Percentiles rank a stretch among this genome's conserved stretches.
These are phyloP conservation scores for Suillus occidentalis DNA, from an alignment of 768 basidiomycete species.

Conservation along the genomic window DNA sequence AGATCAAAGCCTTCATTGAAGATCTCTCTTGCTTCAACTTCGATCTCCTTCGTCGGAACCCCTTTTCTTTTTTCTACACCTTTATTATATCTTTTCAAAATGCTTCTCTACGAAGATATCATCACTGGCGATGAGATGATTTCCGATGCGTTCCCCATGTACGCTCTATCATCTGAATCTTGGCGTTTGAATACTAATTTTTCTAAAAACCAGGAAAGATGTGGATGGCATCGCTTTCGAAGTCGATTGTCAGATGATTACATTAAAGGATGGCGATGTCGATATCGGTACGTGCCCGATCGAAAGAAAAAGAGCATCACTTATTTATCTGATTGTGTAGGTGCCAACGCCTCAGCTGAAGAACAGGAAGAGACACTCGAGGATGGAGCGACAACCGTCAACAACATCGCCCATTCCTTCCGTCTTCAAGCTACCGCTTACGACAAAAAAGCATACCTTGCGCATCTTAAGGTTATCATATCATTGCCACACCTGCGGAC, in stretches of 20 bases:
- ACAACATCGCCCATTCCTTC: conserved; percentile 92
- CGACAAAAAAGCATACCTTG: conserved; percentile 87
- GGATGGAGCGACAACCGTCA: conserved; percentile 72
- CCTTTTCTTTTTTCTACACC: conserved; percentile 11
- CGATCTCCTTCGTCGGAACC: conserved; percentile 6
- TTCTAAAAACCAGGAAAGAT: conserved; percentile 54
- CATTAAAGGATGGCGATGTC: conserved; percentile 74
- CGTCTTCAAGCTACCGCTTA: conserved; percentile 79
- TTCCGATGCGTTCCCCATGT: conserved; percentile 92
- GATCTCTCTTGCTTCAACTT: background rate
- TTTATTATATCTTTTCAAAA: conserved; percentile 31
- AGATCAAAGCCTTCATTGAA: conserved; percentile 2
- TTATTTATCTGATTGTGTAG: conserved; percentile 36
- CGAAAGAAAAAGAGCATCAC: background rate
- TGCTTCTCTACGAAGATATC: conserved; percentile 77
- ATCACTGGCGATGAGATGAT: conserved; percentile 87
- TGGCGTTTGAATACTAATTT: conserved; percentile 7
- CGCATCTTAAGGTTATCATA: conserved; percentile 71
- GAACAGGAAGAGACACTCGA: conserved; percentile 81
- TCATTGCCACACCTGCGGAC: background rate
- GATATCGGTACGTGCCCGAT: conserved; percentile 72
- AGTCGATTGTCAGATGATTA: conserved; percentile 76
- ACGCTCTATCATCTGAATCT: conserved; percentile 28
- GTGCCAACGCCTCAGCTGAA: conserved; percentile 92
- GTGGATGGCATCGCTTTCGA: conserved; percentile 83